Evolutionary conservation across 2,329 filamentous ascomycete genomes (phyloP).

Genomic region (Talaromyces funiculosus): DNA sequence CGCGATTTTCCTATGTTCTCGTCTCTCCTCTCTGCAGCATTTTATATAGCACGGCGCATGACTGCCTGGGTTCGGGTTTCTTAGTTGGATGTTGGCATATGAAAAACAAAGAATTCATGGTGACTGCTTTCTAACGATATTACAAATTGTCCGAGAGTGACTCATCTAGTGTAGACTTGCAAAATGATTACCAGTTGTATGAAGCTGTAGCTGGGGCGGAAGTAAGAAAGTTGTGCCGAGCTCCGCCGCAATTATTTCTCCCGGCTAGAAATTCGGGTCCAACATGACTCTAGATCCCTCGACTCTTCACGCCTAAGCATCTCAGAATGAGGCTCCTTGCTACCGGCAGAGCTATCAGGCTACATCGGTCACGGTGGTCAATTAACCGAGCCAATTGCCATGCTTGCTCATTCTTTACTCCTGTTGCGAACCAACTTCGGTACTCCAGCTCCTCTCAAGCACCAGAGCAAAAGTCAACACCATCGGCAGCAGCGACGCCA

Average conservation of each 20-base stretch:
- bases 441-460: conserved; percentile 29
- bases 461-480: conserved; percentile 17
- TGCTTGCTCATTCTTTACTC: conserved; percentile 3
- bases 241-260: conserved; percentile 7
- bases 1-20: background rate
- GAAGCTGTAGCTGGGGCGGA: background rate
- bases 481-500: background rate
- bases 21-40: conserved; percentile 14
- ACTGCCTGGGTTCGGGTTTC: conserved; percentile 10
- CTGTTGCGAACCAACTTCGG: background rate
- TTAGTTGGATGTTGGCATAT: conserved; percentile 11
- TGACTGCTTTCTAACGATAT: background rate
- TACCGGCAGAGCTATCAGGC: conserved; percentile 35
- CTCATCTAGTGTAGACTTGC: background rate
- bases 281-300: background rate
- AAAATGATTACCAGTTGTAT: background rate
- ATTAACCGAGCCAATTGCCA: conserved; percentile 14
- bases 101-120: conserved; percentile 6
- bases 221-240: conserved; percentile 4
- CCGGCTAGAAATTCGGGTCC: background rate
- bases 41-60: conserved; percentile 14
- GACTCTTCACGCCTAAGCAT: background rate
- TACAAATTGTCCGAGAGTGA: too few relatives aligned
- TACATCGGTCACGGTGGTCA: conserved; percentile 31
- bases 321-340: conserved; percentile 34